A percentile compares a stretch with the other conserved stretches of the same genome.
Conservation (phyloP, 2,329 filamentous ascomycete genomes). For the Penicillium corylophilum region DNA sequence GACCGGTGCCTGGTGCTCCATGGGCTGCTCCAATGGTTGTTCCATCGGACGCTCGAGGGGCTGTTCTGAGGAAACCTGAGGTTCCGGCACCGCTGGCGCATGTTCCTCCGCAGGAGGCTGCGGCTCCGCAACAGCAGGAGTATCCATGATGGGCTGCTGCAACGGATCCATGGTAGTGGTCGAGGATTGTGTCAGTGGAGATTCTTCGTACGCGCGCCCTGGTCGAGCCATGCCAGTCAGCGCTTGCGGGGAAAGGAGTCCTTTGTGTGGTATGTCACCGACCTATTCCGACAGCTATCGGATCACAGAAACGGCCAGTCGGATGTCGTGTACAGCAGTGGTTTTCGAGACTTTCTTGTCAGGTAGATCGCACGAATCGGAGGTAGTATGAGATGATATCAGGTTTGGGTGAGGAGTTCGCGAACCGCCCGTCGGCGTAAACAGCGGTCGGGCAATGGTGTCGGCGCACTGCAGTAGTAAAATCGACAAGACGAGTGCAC, state of each 20-base stretch:
- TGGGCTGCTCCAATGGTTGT: conserved; percentile 11
- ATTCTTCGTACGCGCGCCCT: conserved; percentile 17
- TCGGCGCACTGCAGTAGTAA: background rate
- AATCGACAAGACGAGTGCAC: background rate
- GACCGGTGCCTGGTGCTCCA: conserved; percentile 14
- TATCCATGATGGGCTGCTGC: conserved; percentile 22
- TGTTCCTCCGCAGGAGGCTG: conserved; percentile 13
- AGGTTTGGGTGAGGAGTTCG: background rate
- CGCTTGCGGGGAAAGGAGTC: conserved; percentile 20
- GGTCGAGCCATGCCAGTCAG: conserved; percentile 13
- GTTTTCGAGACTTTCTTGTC: background rate
- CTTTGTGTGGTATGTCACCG: conserved; percentile 9
- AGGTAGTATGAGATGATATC: background rate
- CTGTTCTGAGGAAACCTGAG: conserved; percentile 9
- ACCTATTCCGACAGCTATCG: conserved; percentile 16
- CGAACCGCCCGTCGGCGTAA: conserved; percentile 2
- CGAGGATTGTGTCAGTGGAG: conserved; percentile 3
- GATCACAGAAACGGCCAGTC: background rate
- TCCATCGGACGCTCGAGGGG: conserved; percentile 21
- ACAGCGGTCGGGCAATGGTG: conserved; percentile 1
- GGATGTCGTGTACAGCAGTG: background rate
- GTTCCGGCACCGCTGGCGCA: conserved; percentile 9
- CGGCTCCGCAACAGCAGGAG: conserved; percentile 23
- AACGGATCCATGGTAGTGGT: conserved; percentile 28
- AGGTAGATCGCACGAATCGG: background rate